Conservation (phyloP, 1,139 yeast genomes). For the Blastobotrys proliferans region DNA sequence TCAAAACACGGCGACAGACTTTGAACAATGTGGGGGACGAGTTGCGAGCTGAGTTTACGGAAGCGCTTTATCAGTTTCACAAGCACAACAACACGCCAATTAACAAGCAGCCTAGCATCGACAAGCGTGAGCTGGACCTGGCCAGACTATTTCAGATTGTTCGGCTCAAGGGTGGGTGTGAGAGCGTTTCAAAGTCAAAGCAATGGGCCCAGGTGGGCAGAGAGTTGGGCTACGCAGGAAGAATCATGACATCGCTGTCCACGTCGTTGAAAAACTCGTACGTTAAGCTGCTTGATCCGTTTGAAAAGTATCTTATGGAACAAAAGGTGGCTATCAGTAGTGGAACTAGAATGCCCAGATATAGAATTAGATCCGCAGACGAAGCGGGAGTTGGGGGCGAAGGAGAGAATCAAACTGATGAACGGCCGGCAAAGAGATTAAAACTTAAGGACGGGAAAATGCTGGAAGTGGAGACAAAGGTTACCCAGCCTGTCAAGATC, state of each 20-base stretch:
- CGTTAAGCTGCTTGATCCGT: constrained; percentile 34
- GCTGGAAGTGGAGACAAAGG: not conserved
- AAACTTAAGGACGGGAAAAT: constrained; percentile 19
- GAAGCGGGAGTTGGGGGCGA: not conserved
- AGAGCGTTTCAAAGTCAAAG: constrained; percentile 39
- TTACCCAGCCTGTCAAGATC: constrained; percentile 1
- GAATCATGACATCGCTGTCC: constrained; percentile 65
- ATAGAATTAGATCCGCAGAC: constrained; percentile 21
- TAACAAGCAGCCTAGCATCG: constrained; percentile 35
- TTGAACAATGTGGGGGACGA: constrained; percentile 38
- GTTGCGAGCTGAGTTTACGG: constrained; percentile 28
- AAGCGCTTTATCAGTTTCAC: constrained; percentile 34
- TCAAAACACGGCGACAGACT: constrained; percentile 51
- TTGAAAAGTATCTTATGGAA: constrained; percentile 30
- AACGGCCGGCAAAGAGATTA: constrained; percentile 1
- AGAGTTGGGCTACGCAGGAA: constrained; percentile 70
- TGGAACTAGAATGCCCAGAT: constrained; percentile 16
- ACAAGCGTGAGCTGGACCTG: constrained; percentile 38
- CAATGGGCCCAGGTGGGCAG: constrained; percentile 52
- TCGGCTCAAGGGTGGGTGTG: constrained; percentile 37
- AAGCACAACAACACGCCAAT: constrained; percentile 30
- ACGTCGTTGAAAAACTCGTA: constrained; percentile 60
- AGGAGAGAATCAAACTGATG: not conserved
- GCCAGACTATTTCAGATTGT: constrained; percentile 36
- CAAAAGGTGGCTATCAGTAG: constrained; percentile 15